Percentiles rank a stretch among this genome's conserved stretches.
phyloP scores from a whole-genome alignment of 1,284 basidiomycete genomes.

The Fomes fomentarius region DNA sequence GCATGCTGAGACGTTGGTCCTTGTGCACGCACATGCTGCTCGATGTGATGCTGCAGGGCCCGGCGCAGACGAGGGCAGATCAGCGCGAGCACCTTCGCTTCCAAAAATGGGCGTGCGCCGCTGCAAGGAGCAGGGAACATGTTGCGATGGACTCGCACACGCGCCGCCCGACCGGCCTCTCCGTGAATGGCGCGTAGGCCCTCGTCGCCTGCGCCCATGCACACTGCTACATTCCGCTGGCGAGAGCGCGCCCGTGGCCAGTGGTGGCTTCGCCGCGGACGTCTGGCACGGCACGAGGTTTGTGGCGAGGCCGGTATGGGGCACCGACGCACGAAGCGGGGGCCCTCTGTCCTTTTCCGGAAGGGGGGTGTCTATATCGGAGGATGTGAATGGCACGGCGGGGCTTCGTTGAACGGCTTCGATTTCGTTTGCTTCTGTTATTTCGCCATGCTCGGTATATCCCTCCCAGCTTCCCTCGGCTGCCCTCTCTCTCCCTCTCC shows the following conservation, averaged over 20 bases:
- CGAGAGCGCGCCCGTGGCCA: too few species aligned
- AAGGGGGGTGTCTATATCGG: neutral
- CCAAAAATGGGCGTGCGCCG: neutral
- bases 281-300: slow-evolving; percentile 3
- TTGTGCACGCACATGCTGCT: slow-evolving; percentile 2
- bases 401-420: slow-evolving; percentile 10
- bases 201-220: neutral
- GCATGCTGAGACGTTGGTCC: neutral
- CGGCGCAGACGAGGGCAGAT: neutral
- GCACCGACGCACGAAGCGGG: neutral
- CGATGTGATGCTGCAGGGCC: slow-evolving; percentile 10
- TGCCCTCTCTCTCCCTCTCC: slow-evolving; percentile 1
- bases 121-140: neutral
- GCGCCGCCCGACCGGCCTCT: neutral
- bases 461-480: slow-evolving; percentile 5
- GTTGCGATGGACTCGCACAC: neutral
- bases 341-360: neutral
- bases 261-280: too few species aligned
- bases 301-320: slow-evolving; percentile 15
- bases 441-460: slow-evolving; percentile 2
- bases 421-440: slow-evolving; percentile 14
- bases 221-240: too few species aligned
- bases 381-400: slow-evolving; percentile 5
- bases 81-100: neutral
- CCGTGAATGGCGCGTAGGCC: neutral